Evolutionary conservation across 108 stramenopile genomes (phyloP).

Genomic region (Stephanodiscus triporus): DNA sequence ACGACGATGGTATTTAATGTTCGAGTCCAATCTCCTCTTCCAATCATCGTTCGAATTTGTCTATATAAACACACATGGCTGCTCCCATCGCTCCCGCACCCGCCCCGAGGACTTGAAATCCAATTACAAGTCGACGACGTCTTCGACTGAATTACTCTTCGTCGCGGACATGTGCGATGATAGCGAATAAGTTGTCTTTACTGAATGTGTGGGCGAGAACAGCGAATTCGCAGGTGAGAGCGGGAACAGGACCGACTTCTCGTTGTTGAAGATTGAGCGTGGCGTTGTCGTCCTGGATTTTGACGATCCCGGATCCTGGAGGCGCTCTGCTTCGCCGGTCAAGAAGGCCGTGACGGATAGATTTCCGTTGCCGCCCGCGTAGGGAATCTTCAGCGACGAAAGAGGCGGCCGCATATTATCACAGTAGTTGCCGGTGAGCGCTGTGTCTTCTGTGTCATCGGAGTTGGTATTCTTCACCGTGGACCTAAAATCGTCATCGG

Average conservation of each 20-base stretch:
- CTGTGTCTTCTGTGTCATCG: neutral
- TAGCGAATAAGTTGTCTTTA: neutral
- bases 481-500: neutral
- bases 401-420: neutral
- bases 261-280: neutral
- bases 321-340: neutral
- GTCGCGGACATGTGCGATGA: neutral
- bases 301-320: neutral
- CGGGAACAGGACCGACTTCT: neutral
- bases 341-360: slow-evolving; percentile 11
- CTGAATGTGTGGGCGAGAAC: neutral
- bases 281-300: neutral
- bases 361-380: neutral
- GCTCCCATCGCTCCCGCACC: neutral
- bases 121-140: slow-evolving; percentile 14
- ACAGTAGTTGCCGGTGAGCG: neutral
- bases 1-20: neutral
- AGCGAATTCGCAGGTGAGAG: neutral
- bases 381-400: neutral
- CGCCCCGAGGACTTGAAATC: neutral
- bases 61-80: neutral
- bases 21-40: neutral
- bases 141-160: neutral
- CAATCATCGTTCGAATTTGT: neutral
- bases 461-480: neutral